These are phyloP conservation scores for Trichoderma koningiopsis DNA, from an alignment of 2,329 filamentous ascomycete genomes.

Conservation along the genomic window DNA sequence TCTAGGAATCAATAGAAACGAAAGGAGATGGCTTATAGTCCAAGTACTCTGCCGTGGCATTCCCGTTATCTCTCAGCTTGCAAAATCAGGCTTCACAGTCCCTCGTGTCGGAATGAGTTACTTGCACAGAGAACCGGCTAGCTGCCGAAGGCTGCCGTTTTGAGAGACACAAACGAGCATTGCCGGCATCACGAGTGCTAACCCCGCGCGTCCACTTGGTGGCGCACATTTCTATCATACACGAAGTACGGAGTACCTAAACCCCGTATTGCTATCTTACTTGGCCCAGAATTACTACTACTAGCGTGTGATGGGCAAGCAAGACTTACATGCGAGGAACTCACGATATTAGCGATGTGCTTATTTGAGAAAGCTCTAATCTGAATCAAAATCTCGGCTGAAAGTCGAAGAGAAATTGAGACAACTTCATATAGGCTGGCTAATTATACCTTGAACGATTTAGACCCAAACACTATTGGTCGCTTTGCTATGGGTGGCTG, in stretches of 20 bases:
- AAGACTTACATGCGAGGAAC: not conserved
- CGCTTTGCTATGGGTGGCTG: too few species aligned
- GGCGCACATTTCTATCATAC: not conserved
- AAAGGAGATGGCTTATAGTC: not conserved
- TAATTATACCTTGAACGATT: not conserved
- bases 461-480: not conserved
- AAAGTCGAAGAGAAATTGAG: not conserved
- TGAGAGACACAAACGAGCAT: constrained; percentile 9
- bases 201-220: not conserved
- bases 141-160: constrained; percentile 5
- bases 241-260: not conserved
- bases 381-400: not conserved
- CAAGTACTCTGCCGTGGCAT: not conserved
- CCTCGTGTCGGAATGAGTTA: constrained; percentile 5
- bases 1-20: not conserved
- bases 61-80: not conserved
- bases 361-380: not conserved
- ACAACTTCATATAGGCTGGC: not conserved
- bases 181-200: not conserved
- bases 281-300: too few species aligned
- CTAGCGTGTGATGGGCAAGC: not conserved
- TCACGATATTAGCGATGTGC: not conserved
- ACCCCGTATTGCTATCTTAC: not conserved
- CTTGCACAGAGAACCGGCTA: not conserved
- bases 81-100: not conserved